Base-by-base conservation (phyloP, 208 protist species). In the Wallacemonas sp. region DNA sequence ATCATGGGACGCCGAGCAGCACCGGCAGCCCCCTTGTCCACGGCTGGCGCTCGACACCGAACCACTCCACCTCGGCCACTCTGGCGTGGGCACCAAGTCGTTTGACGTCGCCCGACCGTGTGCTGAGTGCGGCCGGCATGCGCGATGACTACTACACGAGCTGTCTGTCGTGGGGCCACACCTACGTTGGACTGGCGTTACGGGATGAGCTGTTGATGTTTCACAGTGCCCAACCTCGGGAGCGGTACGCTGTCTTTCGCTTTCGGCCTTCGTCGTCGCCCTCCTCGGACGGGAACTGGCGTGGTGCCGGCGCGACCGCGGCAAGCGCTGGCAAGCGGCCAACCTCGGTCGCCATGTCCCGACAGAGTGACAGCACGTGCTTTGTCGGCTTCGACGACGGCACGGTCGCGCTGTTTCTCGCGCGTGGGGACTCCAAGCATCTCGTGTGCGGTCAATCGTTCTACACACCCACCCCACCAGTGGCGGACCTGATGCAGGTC, bases 71-170 rank as follows among this genome's bases (percentile, higher is more conserved):
- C 10, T 10, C 17, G 17, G 4, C 33, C 13, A 6, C 61, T 6
- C 60, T 44, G 17, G 26, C 67, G 22, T 94, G 89, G 85, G 41
- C 72, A 37, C 85, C 85, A 2, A 92, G 83, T 5, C 80, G 81
- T 13, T 68, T 89, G 36, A 92, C 81, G 12, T 91, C 85, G 30
- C 79, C 89, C 22, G 91, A 88, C 70, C 78, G 85, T 46, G 83
- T 92, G 26, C 70, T 94, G 26, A 84, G 82, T 66, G 85, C 85
- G 13, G 73, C 73, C 30, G 83, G 81, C 9, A 53, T 89, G 60
- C 70, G 78, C 39, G 83, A 91, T 58, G 89, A 94, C 63, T 94
- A 81, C 62, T 94, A 94, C 72, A 87, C 85, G 10, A 79, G 69
- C 19, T 76, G 71, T 21, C 58, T 94, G 4, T 91, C 89, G 9